Evolutionary conservation across 352 stramenopile genomes (phyloP), one percentile per base, ranked within the genome.

Genomic region (Globisporangium nunn): DNA sequence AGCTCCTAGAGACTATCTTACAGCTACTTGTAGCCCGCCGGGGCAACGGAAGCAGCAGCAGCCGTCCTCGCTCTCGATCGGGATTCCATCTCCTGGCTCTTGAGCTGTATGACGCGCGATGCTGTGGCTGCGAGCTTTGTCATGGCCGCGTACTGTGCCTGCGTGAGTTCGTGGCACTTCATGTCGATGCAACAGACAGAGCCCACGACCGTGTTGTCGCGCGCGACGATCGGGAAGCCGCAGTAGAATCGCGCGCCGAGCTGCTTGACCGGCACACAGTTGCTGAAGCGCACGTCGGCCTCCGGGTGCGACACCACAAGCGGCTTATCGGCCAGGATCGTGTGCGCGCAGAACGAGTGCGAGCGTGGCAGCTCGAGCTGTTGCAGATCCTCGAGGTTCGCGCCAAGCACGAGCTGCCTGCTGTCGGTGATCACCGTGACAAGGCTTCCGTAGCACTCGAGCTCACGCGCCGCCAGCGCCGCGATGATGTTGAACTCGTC

Each of bases 401-500:
- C 78, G 0, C 75, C 75, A 50, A 82, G 61, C 30, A 88, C 68
- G 56, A 77, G 67, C 47, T 81, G 54, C 44, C 81, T 61, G 23
- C 78, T 55, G 31, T 75, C 66, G 31, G 79, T 67, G 48, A 91
- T 71, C 33, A 91, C 67, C 30, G 78, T 91, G 57, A 91, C 70
- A 59, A 83, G 69, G 44, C 67, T 83, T 23, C 74, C 66, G 28
- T 72, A 70, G 54, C 78, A 88, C 43, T 63, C 63, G 14, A 91
- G 71, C 53, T 88, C 78, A 18, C 70, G 75, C 4, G 74, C 69
- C 15, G 74, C 78, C 50, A 91, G 62, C 6, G 69, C 69, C 53
- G 78, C 87, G 43, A 91, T 82, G 54, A 88, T 81, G n/a, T 70
- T 74, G n/a, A 91, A 69, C 57, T 91, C 81, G 6, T 84, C 74